phyloP scores from a whole-genome alignment of 768 basidiomycete species.

The Inosperma sp. region DNA sequence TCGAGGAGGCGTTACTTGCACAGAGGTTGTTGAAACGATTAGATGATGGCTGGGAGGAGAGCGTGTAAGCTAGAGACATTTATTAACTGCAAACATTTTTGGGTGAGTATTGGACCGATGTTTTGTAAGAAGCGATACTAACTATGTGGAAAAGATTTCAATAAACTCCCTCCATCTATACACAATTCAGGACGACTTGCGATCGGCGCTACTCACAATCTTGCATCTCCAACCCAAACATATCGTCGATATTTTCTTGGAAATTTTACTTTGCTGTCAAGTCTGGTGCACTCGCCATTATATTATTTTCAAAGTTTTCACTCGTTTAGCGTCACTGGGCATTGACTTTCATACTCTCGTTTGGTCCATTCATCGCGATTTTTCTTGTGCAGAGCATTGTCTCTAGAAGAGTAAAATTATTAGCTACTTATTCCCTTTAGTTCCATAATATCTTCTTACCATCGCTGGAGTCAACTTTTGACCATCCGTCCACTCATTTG shows the following conservation, averaged over 20 bases:
- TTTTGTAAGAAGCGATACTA: too few species aligned
- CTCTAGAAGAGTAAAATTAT: neutral
- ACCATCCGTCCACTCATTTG: neutral
- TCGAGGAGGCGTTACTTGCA: slow-evolving; percentile 34
- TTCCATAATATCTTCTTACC: neutral
- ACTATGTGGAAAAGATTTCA: too few species aligned
- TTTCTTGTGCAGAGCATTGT: neutral
- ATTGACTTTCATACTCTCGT: neutral
- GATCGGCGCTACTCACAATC: too few species aligned
- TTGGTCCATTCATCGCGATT: neutral
- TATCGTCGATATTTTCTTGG: too few species aligned
- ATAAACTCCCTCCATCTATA: too few species aligned
- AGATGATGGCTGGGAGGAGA: slow-evolving; percentile 15
- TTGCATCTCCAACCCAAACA: too few species aligned
- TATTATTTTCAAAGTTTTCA: too few species aligned
- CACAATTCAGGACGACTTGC: too few species aligned
- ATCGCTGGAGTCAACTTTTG: neutral
- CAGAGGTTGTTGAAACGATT: slow-evolving; percentile 30
- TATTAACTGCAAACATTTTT: neutral
- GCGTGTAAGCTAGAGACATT: neutral
- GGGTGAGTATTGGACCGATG: too few species aligned
- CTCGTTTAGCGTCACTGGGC: too few species aligned
- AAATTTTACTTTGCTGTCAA: too few species aligned
- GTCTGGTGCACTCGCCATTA: too few species aligned
- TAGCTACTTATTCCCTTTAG: slow-evolving; percentile 4